phyloP scores from a whole-genome alignment of 176 grass and related monocot species.

The Rhynchospora tenuis region DNA sequence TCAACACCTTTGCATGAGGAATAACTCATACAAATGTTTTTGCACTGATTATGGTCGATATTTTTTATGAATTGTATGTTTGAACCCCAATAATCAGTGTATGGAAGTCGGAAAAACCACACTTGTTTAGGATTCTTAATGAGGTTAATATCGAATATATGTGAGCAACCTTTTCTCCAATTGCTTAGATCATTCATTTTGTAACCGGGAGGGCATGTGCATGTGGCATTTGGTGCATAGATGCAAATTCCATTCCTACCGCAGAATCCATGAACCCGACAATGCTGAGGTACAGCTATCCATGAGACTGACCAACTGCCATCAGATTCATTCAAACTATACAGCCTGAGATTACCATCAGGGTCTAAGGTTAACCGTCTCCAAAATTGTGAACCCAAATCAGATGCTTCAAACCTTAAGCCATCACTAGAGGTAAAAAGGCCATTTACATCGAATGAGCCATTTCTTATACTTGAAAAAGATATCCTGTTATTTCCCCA shows the following conservation, averaged over 20 bases:
- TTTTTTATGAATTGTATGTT: background rate
- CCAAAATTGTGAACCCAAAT: background rate
- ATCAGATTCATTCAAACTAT: constrained; percentile 17
- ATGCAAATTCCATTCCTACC: constrained; percentile 20
- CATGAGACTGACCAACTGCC: constrained; percentile 19
- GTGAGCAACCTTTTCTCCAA: constrained; percentile 22
- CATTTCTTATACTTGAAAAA: constrained; percentile 9
- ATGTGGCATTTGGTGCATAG: background rate
- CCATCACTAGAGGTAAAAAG: constrained; percentile 5
- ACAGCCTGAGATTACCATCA: constrained; percentile 19
- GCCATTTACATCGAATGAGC: background rate
- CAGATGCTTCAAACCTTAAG: constrained; percentile 19
- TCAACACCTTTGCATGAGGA: background rate
- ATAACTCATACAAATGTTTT: background rate
- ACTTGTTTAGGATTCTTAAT: background rate
- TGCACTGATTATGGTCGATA: background rate
- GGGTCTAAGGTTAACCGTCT: constrained; percentile 16
- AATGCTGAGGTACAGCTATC: constrained; percentile 11
- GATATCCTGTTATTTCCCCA: constrained; percentile 4
- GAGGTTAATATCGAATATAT: background rate
- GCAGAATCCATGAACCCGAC: constrained; percentile 21
- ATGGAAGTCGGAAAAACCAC: background rate
- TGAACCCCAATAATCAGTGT: constrained; percentile 17
- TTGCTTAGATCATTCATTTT: background rate
- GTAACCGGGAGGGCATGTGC: constrained; percentile 23